Percentiles rank a stretch among this genome's conserved stretches.
These are phyloP conservation scores for Dioszegia hungarica DNA, from an alignment of 768 basidiomycete genomes.

Conservation along the genomic window DNA sequence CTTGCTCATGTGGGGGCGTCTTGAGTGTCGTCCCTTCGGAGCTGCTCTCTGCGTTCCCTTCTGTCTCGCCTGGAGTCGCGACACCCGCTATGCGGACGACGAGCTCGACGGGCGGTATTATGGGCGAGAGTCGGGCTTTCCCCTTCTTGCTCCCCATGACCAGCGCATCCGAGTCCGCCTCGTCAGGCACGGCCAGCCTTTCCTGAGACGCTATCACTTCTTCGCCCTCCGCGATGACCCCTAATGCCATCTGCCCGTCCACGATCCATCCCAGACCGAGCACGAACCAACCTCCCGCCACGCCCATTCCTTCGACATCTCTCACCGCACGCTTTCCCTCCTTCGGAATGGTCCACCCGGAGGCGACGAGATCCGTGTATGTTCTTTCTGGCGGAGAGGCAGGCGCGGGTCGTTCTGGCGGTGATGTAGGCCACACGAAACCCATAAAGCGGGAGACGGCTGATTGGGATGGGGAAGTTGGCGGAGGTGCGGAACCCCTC, in stretches of 20 bases:
- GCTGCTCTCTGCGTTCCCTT: neutral
- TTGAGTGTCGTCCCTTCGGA: neutral
- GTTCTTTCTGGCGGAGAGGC: conserved; percentile 4
- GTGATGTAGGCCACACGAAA: conserved; percentile 4
- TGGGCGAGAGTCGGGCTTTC: neutral
- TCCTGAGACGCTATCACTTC: neutral
- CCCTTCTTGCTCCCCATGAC: conserved; percentile 8
- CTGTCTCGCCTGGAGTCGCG: neutral
- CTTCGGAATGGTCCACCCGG: conserved; percentile 33
- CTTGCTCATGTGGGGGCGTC: neutral
- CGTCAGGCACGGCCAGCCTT: neutral
- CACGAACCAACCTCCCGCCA: conserved; percentile 38
- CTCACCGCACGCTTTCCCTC: conserved; percentile 36
- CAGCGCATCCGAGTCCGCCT: conserved; percentile 7
- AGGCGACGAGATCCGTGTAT: conserved; percentile 14
- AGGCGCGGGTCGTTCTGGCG: neutral
- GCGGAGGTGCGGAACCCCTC: neutral
- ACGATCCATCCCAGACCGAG: conserved; percentile 36
- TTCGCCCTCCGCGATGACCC: neutral
- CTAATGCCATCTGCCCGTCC: conserved; percentile 12
- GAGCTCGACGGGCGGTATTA: neutral
- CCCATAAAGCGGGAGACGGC: conserved; percentile 3
- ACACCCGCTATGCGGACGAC: neutral
- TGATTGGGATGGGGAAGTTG: neutral
- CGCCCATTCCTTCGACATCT: conserved; percentile 37